phyloP scores from a whole-genome alignment of 257 asterid genomes.

The Ocimum tenuiflorum region DNA sequence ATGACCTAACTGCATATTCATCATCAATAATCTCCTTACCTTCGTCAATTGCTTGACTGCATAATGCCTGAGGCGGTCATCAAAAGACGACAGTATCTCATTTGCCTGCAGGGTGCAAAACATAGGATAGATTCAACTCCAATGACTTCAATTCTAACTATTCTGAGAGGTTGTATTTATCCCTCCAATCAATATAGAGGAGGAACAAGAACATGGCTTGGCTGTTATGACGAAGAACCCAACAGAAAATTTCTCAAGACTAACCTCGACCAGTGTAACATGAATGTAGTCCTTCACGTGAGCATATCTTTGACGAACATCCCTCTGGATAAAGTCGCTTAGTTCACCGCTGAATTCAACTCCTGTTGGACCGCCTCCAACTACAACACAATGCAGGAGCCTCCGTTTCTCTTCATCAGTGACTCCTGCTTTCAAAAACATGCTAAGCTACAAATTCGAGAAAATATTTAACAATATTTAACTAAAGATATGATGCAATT shows the following conservation, averaged over 20 bases:
- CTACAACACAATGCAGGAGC: conserved; percentile 92
- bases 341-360: conserved; percentile 98
- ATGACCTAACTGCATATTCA: no score
- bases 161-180: background rate
- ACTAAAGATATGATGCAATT: background rate
- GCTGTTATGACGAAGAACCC: background rate
- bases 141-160: conserved; percentile 3
- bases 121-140: background rate
- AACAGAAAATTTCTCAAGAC: conserved; percentile 8
- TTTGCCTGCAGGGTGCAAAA: conserved; percentile 58
- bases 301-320: conserved; percentile 76
- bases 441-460: background rate
- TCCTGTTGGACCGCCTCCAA: conserved; percentile 99
- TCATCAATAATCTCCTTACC: conserved; percentile 36
- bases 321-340: conserved; percentile 82
- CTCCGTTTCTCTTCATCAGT: conserved; percentile 77
- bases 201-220: conserved; percentile 4
- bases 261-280: conserved; percentile 90
- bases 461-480: background rate
- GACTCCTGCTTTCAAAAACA: conserved; percentile 45
- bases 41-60: conserved; percentile 82
- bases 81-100: conserved; percentile 89
- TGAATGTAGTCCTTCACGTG: conserved; percentile 88
- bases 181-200: background rate
- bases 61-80: conserved; percentile 77